These are phyloP conservation scores for Patellaria atrata DNA, from an alignment of 495 filamentous ascomycete genomes.

Conservation along the genomic window DNA sequence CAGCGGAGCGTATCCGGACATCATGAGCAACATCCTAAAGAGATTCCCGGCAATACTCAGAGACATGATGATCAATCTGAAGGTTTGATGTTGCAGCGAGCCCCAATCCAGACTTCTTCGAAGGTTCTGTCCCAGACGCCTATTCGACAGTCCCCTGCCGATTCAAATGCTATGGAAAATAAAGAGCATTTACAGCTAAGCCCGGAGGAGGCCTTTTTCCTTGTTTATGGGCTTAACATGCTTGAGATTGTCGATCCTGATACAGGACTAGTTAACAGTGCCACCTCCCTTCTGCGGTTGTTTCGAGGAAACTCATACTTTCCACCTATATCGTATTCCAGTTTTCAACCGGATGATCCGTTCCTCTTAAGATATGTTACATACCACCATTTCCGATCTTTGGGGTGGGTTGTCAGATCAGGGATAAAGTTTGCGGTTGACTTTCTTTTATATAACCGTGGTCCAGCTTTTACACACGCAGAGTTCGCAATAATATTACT, in stretches of 20 bases:
- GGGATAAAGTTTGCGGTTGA: constrained; percentile 94
- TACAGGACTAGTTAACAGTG: constrained; percentile 22
- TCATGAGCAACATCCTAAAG: too few relatives aligned
- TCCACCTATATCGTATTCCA: constrained; percentile 13
- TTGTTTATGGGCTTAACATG: constrained; percentile 68
- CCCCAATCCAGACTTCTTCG: too few relatives aligned
- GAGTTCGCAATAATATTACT: constrained; percentile 79
- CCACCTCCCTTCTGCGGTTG: constrained; percentile 24
- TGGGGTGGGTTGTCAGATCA: constrained; percentile 89
- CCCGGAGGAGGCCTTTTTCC: constrained; percentile 84
- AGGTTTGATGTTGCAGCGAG: too few relatives aligned
- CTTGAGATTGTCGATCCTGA: constrained; percentile 48
- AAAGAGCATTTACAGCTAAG: constrained; percentile 86
- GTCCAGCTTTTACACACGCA: constrained; percentile 85
- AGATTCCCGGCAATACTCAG: too few relatives aligned
- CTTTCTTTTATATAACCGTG: constrained; percentile 86
- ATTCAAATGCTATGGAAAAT: too few relatives aligned
- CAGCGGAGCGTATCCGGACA: too few relatives aligned
- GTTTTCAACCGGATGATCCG: constrained; percentile 51
- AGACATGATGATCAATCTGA: too few relatives aligned
- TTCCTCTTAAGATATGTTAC: constrained; percentile 78
- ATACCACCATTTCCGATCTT: constrained; percentile 92
- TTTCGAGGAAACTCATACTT: constrained; percentile 26
- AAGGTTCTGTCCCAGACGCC: too few relatives aligned
- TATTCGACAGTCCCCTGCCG: too few relatives aligned